Evolutionary conservation across 225 moss, liverwort and hornwort genomes (phyloP).

Genomic region (Asterella californica): DNA sequence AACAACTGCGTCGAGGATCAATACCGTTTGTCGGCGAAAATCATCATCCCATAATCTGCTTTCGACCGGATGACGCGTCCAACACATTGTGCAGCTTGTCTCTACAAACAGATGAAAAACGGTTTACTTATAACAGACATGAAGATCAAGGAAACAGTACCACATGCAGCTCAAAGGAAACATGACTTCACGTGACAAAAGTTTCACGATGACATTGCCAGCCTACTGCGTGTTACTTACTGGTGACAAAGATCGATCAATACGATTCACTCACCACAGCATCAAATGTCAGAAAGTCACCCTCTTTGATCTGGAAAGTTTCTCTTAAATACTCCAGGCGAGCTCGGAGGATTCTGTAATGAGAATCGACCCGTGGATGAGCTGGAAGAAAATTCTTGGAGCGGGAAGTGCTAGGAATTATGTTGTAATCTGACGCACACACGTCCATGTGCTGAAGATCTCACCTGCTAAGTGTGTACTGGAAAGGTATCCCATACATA

Average conservation of each 20-base stretch:
- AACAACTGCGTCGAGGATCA: neutral
- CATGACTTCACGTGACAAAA: neutral
- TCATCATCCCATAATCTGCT: slow-evolving; percentile 99
- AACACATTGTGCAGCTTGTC: slow-evolving; percentile 99
- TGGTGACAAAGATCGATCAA: neutral
- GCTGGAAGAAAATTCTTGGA: neutral
- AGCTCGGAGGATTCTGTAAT: slow-evolving; percentile 69
- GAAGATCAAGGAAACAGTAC: neutral
- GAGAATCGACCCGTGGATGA: neutral
- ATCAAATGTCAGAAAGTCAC: slow-evolving; percentile 96
- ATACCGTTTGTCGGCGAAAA: slow-evolving; percentile 97
- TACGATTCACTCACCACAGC: slow-evolving; percentile 68
- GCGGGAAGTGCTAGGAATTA: neutral
- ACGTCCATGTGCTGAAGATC: neutral
- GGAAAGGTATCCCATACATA: slow-evolving; percentile 98
- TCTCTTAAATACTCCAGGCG: slow-evolving; percentile 95
- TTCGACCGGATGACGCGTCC: slow-evolving; percentile 99
- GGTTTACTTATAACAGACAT: neutral
- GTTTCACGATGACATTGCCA: neutral
- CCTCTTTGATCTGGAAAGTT: slow-evolving; percentile 98
- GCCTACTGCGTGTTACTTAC: neutral
- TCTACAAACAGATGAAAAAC: slow-evolving; percentile 38
- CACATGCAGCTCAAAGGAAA: neutral
- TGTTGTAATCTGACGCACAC: neutral
- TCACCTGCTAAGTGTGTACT: slow-evolving; percentile 97